Evolutionary conservation across 1,284 basidiomycete genomes (phyloP).

Genomic region (Albatrellus sp.): DNA sequence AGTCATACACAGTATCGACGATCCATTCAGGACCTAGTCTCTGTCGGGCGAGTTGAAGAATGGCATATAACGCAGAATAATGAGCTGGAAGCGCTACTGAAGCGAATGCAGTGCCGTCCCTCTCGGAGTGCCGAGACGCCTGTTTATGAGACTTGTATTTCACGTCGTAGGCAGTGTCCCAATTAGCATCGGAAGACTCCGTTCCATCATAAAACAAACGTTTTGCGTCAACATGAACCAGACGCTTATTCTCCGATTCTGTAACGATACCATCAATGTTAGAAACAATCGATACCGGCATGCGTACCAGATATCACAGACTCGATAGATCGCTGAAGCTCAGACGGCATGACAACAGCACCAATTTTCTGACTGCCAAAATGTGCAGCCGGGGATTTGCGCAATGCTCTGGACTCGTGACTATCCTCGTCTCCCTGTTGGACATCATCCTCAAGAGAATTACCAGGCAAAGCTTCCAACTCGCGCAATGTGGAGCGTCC

Average conservation of each 20-base stretch:
- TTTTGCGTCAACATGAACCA: conserved; percentile 55
- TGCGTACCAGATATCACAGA: conserved; percentile 45
- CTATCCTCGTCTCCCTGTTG: conserved; percentile 14
- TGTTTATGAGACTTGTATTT: conserved; percentile 49
- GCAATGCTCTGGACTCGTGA: conserved; percentile 24
- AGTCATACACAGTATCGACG: conserved; percentile 53
- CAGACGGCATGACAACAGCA: conserved; percentile 53
- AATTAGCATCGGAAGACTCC: conserved; percentile 20
- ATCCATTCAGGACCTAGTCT: conserved; percentile 48
- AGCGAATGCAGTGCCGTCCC: conserved; percentile 66
- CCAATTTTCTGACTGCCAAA: conserved; percentile 69
- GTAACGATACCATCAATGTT: not conserved
- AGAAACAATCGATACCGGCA: not conserved
- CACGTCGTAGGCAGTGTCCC: conserved; percentile 41
- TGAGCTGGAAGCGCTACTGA: conserved; percentile 65
- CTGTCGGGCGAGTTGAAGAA: conserved; percentile 49
- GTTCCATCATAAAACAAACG: conserved; percentile 42
- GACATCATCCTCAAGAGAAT: conserved; percentile 17
- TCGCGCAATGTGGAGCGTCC: conserved; percentile 25
- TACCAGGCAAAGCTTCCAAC: conserved; percentile 35
- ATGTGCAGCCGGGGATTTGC: conserved; percentile 71
- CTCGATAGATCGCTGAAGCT: conserved; percentile 51
- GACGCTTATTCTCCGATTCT: conserved; percentile 49
- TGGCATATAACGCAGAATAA: conserved; percentile 59
- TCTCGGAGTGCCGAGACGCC: conserved; percentile 39